Evolutionary conservation across 768 basidiomycete genomes (phyloP).

Genomic region (Neoboletus subvelutipes): DNA sequence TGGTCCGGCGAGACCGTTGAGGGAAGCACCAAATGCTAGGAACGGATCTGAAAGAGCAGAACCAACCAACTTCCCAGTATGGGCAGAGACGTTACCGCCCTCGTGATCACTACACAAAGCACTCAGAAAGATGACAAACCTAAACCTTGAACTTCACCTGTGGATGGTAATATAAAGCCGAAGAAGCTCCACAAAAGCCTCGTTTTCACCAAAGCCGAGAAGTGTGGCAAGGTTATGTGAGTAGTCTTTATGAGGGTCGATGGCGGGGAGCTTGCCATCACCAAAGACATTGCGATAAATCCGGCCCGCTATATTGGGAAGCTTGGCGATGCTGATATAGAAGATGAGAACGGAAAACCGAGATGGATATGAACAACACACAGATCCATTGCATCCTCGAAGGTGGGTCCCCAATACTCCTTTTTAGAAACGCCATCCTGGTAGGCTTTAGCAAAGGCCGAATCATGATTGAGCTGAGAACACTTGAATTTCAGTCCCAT

Average conservation of each 20-base stretch:
- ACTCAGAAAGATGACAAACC: not conserved
- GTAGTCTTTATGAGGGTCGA: slow-evolving; percentile 84
- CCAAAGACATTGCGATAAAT: slow-evolving; percentile 89
- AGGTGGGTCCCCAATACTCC: slow-evolving; percentile 95
- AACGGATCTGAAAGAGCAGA: slow-evolving; percentile 97
- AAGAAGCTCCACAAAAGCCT: slow-evolving; percentile 89
- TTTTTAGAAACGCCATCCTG: slow-evolving; percentile 88
- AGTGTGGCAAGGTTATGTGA: slow-evolving; percentile 86
- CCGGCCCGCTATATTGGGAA: slow-evolving; percentile 93
- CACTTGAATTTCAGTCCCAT: slow-evolving; percentile 1
- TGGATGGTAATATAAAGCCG: slow-evolving; percentile 97
- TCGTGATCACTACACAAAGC: slow-evolving; percentile 75
- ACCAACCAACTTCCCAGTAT: slow-evolving; percentile 90
- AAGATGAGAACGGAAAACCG: slow-evolving; percentile 2
- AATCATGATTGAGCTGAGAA: slow-evolving; percentile 84
- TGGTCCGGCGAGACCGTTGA: slow-evolving; percentile 96
- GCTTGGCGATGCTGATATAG: slow-evolving; percentile 81
- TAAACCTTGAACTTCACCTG: slow-evolving; percentile 44
- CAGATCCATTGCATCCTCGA: slow-evolving; percentile 90
- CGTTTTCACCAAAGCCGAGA: slow-evolving; percentile 88
- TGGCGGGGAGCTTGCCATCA: slow-evolving; percentile 80
- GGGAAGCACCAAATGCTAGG: slow-evolving; percentile 88
- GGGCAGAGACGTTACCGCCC: slow-evolving; percentile 97
- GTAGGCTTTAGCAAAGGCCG: slow-evolving; percentile 95
- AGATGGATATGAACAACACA: slow-evolving; percentile 31